phyloP scores from a whole-genome alignment of 2,329 filamentous ascomycete genomes.

The Mycocentrospora acerina region DNA sequence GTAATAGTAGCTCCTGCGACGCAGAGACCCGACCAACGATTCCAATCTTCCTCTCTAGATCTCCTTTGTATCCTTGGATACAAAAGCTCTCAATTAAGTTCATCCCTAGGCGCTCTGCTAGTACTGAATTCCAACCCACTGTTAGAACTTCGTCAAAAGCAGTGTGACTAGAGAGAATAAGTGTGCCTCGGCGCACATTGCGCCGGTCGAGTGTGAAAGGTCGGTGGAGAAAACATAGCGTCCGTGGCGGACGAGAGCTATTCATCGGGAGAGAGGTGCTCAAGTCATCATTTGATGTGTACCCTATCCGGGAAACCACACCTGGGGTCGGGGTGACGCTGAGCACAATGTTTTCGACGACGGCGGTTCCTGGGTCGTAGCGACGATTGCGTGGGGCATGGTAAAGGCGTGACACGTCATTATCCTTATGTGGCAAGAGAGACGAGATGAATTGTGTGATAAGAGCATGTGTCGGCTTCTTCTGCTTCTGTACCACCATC shows the following conservation, averaged over 20 bases:
- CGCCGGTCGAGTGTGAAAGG: constrained; percentile 34
- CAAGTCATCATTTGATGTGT: constrained; percentile 4
- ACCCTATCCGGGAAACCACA: constrained; percentile 31
- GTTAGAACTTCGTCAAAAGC: constrained; percentile 44
- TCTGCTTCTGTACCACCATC: constrained; percentile 20
- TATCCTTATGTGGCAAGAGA: constrained; percentile 31
- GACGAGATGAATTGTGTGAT: constrained; percentile 30
- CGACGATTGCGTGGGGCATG: constrained; percentile 31
- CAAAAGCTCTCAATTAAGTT: constrained; percentile 28
- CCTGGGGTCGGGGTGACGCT: constrained; percentile 34
- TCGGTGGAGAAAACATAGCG: constrained; percentile 37
- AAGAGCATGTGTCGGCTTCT: constrained; percentile 28
- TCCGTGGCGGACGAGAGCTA: constrained; percentile 21
- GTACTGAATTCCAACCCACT: constrained; percentile 40
- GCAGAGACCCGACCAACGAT: constrained; percentile 30
- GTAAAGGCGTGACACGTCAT: constrained; percentile 39
- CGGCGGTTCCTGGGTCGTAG: constrained; percentile 31
- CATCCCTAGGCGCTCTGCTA: constrained; percentile 37
- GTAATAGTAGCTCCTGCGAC: constrained; percentile 14
- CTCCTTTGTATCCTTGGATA: constrained; percentile 44
- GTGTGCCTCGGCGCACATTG: constrained; percentile 25
- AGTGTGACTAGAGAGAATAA: constrained; percentile 40
- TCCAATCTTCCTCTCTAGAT: constrained; percentile 40
- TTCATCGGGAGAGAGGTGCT: constrained; percentile 1
- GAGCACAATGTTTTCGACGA: constrained; percentile 32